Evolutionary conservation across 2,329 filamentous ascomycete species (phyloP), one percentile per base, ranked within the genome.

Genomic region (Escovopsis weberi): DNA sequence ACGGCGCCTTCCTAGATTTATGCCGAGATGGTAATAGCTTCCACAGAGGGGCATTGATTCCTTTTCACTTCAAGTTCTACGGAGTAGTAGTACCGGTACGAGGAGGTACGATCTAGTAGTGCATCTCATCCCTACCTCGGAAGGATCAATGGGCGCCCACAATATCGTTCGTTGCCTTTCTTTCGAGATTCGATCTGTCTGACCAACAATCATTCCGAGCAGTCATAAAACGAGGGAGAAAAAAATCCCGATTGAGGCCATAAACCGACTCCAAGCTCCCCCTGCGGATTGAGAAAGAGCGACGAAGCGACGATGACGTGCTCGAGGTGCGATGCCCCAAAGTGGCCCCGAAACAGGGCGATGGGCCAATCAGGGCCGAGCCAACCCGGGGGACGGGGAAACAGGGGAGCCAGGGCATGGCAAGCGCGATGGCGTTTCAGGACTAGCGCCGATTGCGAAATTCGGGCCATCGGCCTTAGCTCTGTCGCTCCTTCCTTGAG

Each of bases 271-370:
- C 28, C 11, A 32, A 32, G 28, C 28, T 32, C 23, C 34, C 34
- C 34, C 19, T 15, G 34, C 34, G 4, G 19, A 37, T 4, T 12
- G n/a, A 23, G 34, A 36, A 23, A 9, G 19, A 23, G n/a, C 34
- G 19, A 23, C 34, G 19, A 37, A 37, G 19, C 41, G 39, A 37
- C 45, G 48, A 59, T 59, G 56, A 59, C 56, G 56, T 59, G 56
- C 56, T 59, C 55, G 48, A 52, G 52, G 50, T 46, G 52, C 53
- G 53, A 56, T 52, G 55, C 49, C 40, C 43, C 39, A 33, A 36
- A 38, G 42, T 32, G 28, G 35, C 45, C 43, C 41, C 45, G 39
- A 40, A 43, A 53, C 52, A 50, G 47, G 45, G 40, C 44, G 43
- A 33, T 32, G 52, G 44, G 33, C 55, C 55, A 57, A 57, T 57